These are phyloP conservation scores for Lachnellula subtilissima DNA, from an alignment of 2,329 filamentous ascomycete species.

Conservation along the genomic window DNA sequence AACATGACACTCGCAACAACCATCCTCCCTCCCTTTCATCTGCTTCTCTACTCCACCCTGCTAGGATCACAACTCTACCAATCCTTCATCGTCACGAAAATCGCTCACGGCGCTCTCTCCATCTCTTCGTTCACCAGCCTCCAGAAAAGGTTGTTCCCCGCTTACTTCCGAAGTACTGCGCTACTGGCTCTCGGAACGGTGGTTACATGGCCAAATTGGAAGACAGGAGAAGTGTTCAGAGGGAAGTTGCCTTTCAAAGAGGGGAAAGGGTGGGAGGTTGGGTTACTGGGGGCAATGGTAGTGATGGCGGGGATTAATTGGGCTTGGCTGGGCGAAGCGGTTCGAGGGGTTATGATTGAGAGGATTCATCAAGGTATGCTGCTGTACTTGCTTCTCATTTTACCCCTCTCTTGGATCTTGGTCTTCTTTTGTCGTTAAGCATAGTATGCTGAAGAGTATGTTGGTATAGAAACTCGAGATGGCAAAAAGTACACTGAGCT, in stretches of 20 bases:
- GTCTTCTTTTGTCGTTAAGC: not conserved
- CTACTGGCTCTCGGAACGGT: constrained; percentile 33
- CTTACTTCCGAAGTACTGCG: constrained; percentile 36
- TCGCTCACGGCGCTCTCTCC: constrained; percentile 34
- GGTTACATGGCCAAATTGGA: constrained; percentile 28
- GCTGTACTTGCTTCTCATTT: not conserved
- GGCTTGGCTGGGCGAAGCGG: constrained; percentile 32
- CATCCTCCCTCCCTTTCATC: constrained; percentile 1
- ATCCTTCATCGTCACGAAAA: constrained; percentile 38
- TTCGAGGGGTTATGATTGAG: constrained; percentile 29
- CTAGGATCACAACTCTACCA: constrained; percentile 16
- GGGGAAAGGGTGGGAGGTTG: not conserved
- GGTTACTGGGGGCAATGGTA: not conserved
- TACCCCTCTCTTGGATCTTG: not conserved
- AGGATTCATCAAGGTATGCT: constrained; percentile 18
- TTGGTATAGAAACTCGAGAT: constrained; percentile 3
- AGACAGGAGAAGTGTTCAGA: not conserved
- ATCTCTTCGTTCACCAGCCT: constrained; percentile 35
- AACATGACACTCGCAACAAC: not conserved
- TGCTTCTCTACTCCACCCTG: constrained; percentile 4
- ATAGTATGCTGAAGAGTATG: not conserved
- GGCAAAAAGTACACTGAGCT: not conserved
- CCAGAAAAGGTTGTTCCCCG: constrained; percentile 37
- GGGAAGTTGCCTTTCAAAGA: not conserved
- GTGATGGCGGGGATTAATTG: constrained; percentile 33